A percentile compares a stretch with the other conserved stretches of the same genome.
Conservation (phyloP, 208 protist species). For the Entamoeba invadens region DNA sequence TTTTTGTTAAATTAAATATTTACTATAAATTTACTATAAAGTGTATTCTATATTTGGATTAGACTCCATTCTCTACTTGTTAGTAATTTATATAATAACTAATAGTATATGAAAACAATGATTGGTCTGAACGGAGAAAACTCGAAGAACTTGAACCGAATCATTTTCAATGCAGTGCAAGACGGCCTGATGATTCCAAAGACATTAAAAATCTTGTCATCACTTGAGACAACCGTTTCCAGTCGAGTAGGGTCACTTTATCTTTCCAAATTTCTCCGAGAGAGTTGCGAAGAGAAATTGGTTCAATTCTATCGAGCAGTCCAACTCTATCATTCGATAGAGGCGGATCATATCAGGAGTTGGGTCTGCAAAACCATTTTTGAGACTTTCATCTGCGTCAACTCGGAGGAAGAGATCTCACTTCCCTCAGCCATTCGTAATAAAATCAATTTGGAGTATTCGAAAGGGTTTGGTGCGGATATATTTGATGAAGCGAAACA, state of each 20-base stretch:
- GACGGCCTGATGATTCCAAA: not conserved
- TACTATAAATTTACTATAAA: too few relatives aligned
- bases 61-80: not conserved
- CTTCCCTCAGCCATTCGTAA: not conserved
- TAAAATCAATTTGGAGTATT: not conserved
- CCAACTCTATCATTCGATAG: not conserved
- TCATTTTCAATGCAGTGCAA: not conserved
- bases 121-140: not conserved
- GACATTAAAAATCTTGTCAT: not conserved
- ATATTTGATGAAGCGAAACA: not conserved
- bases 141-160: not conserved
- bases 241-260: not conserved
- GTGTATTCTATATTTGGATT: not conserved
- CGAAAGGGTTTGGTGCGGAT: not conserved
- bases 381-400: not conserved
- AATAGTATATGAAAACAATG: not conserved
- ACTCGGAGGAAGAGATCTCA: not conserved
- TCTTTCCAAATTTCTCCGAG: not conserved
- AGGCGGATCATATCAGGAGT: not conserved
- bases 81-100: not conserved
- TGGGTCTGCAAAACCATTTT: not conserved
- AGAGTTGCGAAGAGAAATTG: not conserved
- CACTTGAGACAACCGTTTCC: not conserved
- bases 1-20: too few relatives aligned
- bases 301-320: not conserved